A percentile compares a stretch with the other conserved stretches of the same genome.
Evolutionary conservation across 768 basidiomycete species (phyloP).

Genomic region (Tephrocybe sp.): DNA sequence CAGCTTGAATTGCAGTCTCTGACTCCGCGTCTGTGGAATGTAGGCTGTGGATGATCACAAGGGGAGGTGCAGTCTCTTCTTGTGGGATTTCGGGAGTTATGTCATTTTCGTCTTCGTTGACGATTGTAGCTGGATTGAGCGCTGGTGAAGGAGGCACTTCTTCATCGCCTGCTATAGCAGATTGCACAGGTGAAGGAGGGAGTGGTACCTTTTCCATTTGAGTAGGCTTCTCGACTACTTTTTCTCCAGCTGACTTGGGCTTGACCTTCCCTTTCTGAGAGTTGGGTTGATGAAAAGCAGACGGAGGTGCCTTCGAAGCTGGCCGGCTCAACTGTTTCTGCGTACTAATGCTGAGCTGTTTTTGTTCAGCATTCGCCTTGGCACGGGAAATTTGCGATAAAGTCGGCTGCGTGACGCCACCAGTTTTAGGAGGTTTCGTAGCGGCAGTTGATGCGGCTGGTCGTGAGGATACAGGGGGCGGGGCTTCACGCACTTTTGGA

Average conservation of each 20-base stretch:
- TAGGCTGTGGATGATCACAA: not conserved
- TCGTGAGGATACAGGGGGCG: not conserved
- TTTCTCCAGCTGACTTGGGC: conserved; percentile 5
- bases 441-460: not conserved
- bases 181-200: conserved; percentile 33
- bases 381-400: conserved; percentile 27
- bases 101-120: too few relatives aligned
- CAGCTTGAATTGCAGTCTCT: not conserved
- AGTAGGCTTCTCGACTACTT: conserved; percentile 15
- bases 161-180: not conserved
- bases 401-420: conserved; percentile 26
- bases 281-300: conserved; percentile 1
- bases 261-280: conserved; percentile 3
- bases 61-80: not conserved
- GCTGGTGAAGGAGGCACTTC: not conserved
- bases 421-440: conserved; percentile 8
- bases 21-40: not conserved
- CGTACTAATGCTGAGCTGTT: not conserved
- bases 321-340: conserved; percentile 17
- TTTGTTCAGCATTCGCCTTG: conserved; percentile 18
- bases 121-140: not conserved
- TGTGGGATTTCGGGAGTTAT: too few relatives aligned
- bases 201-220: conserved; percentile 34
- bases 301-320: conserved; percentile 19
- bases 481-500: not conserved